These are phyloP conservation scores for Fraxinus platypoda DNA, from an alignment of 305 asterid species.

Conservation along the genomic window DNA sequence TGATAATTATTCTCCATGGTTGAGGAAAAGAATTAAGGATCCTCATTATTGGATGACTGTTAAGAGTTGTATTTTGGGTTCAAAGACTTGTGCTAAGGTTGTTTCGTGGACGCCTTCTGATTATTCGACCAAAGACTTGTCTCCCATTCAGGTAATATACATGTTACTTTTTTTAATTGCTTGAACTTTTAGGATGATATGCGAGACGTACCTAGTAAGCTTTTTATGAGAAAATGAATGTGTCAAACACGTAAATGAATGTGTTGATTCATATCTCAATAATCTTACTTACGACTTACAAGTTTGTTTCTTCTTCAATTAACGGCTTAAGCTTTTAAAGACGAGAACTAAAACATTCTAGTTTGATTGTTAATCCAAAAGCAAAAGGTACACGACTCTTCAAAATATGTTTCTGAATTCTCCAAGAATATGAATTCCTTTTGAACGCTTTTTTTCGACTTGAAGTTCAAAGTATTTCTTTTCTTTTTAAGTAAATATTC, in stretches of 20 bases:
- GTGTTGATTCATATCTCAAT: not conserved
- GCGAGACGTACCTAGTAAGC: not conserved
- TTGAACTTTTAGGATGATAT: not conserved
- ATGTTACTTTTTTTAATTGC: not conserved
- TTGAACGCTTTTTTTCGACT: no score
- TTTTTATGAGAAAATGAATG: not conserved
- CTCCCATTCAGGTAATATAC: slow-evolving; percentile 74
- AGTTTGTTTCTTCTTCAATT: not conserved
- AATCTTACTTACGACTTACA: not conserved
- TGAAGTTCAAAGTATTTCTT: not conserved
- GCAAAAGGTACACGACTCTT: not conserved
- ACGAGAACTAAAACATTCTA: not conserved
- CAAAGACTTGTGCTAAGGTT: slow-evolving; percentile 68
- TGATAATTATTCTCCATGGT: slow-evolving; percentile 66
- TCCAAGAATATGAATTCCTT: no score
- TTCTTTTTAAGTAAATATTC: no score
- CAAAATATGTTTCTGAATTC: not conserved
- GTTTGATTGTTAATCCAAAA: not conserved
- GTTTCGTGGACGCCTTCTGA: slow-evolving; percentile 75
- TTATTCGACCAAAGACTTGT: slow-evolving; percentile 62
- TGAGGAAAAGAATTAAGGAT: slow-evolving; percentile 64
- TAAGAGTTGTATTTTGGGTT: slow-evolving; percentile 68
- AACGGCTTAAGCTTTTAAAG: not conserved
- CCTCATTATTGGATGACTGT: slow-evolving; percentile 62
- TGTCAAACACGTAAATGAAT: no score